These are phyloP conservation scores for Candida germanica DNA, from an alignment of 805 yeast genomes.

Conservation along the genomic window DNA sequence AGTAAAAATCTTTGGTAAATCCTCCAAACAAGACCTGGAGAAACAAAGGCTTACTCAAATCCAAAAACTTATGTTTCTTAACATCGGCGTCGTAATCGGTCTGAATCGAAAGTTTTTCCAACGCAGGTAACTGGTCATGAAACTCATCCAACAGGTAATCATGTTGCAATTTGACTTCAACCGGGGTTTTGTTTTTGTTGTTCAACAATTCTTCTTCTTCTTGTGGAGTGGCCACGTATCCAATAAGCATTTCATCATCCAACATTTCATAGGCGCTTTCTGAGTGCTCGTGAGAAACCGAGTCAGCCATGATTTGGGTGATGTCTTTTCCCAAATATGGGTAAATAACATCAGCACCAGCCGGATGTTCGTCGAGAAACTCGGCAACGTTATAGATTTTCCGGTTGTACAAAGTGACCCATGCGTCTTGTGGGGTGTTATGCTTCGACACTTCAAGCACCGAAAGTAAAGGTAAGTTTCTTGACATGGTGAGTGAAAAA, in stretches of 20 bases:
- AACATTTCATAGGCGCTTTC: slow-evolving; percentile 84
- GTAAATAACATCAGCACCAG: slow-evolving; percentile 55
- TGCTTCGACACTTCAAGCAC: slow-evolving; percentile 51
- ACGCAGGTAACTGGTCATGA: slow-evolving; percentile 67
- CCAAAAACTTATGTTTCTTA: slow-evolving; percentile 79
- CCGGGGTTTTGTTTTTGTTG: slow-evolving; percentile 55
- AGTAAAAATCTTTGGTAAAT: slow-evolving; percentile 83
- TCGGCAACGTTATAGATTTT: slow-evolving; percentile 81
- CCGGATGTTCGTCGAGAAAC: slow-evolving; percentile 72
- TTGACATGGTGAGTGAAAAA: slow-evolving; percentile 1
- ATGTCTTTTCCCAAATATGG: slow-evolving; percentile 60
- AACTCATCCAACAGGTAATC: slow-evolving; percentile 36
- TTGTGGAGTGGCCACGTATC: slow-evolving; percentile 74
- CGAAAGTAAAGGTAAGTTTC: slow-evolving; percentile 59
- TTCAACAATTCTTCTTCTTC: slow-evolving; percentile 71
- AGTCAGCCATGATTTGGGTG: slow-evolving; percentile 76
- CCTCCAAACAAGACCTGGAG: slow-evolving; percentile 73
- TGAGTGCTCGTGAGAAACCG: slow-evolving; percentile 70
- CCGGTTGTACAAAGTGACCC: slow-evolving; percentile 79
- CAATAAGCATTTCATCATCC: slow-evolving; percentile 75
- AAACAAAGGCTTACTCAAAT: slow-evolving; percentile 76
- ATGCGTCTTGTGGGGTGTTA: slow-evolving; percentile 53
- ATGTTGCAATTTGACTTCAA: slow-evolving; percentile 48
- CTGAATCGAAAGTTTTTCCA: slow-evolving; percentile 66
- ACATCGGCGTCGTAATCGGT: slow-evolving; percentile 77